Conservation (phyloP, 75 land plant genomes). For the Pinus taeda region DNA sequence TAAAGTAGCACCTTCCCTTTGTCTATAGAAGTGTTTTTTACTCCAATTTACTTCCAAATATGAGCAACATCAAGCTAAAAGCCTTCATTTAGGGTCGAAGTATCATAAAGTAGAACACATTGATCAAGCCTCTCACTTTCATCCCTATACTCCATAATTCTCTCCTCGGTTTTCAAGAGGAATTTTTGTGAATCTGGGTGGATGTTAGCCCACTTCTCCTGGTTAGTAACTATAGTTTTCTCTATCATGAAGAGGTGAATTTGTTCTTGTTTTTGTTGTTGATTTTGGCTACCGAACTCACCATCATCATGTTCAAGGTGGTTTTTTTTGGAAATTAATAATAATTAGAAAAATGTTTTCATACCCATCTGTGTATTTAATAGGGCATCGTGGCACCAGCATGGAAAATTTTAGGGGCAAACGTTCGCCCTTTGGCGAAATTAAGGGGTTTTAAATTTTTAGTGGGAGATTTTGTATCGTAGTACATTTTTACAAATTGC, state of each 20-base stretch:
- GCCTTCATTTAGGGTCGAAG: constrained; percentile 61
- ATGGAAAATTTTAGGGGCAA: no score
- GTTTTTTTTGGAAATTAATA: no score
- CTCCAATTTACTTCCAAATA: constrained; percentile 8
- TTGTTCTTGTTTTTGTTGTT: neutral
- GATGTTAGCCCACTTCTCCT: constrained; percentile 88
- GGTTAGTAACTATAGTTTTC: constrained; percentile 64
- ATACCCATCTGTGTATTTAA: no score
- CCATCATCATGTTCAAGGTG: no score
- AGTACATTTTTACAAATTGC: no score
- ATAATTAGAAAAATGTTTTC: no score
- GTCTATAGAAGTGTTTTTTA: no score
- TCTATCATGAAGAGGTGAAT: constrained; percentile 63
- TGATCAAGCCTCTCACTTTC: constrained; percentile 94
- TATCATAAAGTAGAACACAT: constrained; percentile 83
- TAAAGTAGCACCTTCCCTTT: no score
- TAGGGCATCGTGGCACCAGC: constrained; percentile 28
- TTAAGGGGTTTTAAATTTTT: no score
- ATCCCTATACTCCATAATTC: constrained; percentile 78
- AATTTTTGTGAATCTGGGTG: constrained; percentile 90
- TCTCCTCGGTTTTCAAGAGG: constrained; percentile 38
- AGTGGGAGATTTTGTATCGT: no score
- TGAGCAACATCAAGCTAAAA: constrained; percentile 85
- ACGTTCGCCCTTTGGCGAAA: no score
- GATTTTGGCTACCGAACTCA: no score